A percentile compares a stretch with the other conserved stretches of the same genome.
phyloP scores from a whole-genome alignment of 73 alveolate species.

The Paramecium sexaurelia region DNA sequence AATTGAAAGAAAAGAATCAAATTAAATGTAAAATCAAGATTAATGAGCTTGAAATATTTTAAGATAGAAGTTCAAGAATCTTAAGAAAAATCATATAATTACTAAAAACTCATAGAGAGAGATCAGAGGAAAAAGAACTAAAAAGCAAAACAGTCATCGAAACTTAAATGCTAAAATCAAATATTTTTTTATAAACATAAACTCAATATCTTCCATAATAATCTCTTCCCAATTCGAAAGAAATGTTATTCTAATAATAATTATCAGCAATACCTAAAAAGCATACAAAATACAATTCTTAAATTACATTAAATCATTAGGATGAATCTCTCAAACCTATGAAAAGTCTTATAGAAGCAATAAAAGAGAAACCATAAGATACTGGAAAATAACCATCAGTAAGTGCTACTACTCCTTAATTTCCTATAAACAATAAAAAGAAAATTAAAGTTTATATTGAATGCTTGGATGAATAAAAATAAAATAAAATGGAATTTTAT shows the following conservation, averaged over 20 bases:
- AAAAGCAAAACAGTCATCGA: background rate
- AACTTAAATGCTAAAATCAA: background rate
- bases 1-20: background rate
- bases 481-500: background rate
- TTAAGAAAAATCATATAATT: slow-evolving; percentile 14
- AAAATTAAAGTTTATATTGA: background rate
- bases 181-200: background rate
- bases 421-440: background rate
- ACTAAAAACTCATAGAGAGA: background rate
- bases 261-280: slow-evolving; percentile 18
- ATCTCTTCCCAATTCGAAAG: background rate
- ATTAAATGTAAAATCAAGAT: background rate
- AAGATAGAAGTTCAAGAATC: background rate
- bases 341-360: slow-evolving; percentile 52
- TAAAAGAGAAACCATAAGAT: background rate
- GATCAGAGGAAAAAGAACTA: background rate
- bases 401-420: background rate
- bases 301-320: background rate
- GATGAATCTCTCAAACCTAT: slow-evolving; percentile 28
- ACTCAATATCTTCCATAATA: background rate
- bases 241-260: background rate
- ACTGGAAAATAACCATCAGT: background rate
- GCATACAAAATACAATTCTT: background rate
- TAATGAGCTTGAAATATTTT: background rate
- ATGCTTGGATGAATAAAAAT: background rate